Evolutionary conservation across 1,284 basidiomycete genomes (phyloP).

Genomic region (Mycena sp.): DNA sequence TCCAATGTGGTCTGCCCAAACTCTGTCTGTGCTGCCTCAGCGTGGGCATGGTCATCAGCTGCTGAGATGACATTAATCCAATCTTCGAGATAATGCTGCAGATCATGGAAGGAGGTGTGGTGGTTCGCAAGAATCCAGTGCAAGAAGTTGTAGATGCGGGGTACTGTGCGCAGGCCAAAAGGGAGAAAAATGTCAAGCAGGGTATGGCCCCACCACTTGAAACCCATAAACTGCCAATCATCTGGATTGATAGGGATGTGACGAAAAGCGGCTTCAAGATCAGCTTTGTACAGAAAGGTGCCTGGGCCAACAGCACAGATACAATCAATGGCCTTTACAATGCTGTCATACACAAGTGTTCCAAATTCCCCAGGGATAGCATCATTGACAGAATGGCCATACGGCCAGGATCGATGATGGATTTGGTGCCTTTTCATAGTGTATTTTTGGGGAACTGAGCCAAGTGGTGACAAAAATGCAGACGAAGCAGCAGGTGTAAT

Average conservation of each 20-base stretch:
- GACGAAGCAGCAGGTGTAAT: background rate
- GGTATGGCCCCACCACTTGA: slow-evolving; percentile 2
- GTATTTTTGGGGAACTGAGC: slow-evolving; percentile 19
- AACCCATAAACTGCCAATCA: slow-evolving; percentile 7
- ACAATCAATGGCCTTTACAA: slow-evolving; percentile 6
- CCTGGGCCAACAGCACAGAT: slow-evolving; percentile 13
- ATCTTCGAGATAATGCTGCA: slow-evolving; percentile 28
- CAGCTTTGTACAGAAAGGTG: slow-evolving; percentile 19
- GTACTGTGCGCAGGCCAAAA: slow-evolving; percentile 12
- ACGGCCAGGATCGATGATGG: slow-evolving; percentile 26
- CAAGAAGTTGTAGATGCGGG: slow-evolving; percentile 16
- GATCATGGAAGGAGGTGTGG: background rate
- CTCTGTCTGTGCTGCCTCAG: background rate
- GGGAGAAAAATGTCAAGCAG: slow-evolving; percentile 16
- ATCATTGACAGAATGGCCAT: slow-evolving; percentile 23
- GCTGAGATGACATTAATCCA: slow-evolving; percentile 15
- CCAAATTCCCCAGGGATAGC: slow-evolving; percentile 17
- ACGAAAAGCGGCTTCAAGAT: slow-evolving; percentile 25
- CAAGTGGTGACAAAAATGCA: slow-evolving; percentile 7
- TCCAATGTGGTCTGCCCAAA: background rate
- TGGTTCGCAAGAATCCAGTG: slow-evolving; percentile 18
- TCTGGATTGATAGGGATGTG: slow-evolving; percentile 19
- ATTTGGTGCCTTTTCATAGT: slow-evolving; percentile 15
- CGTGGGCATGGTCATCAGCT: background rate
- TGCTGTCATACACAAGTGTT: slow-evolving; percentile 1